Percentiles rank a stretch among this genome's conserved stretches.
These are phyloP conservation scores for Cladosporium colombiae DNA, from an alignment of 2,329 filamentous ascomycete species.

Conservation along the genomic window DNA sequence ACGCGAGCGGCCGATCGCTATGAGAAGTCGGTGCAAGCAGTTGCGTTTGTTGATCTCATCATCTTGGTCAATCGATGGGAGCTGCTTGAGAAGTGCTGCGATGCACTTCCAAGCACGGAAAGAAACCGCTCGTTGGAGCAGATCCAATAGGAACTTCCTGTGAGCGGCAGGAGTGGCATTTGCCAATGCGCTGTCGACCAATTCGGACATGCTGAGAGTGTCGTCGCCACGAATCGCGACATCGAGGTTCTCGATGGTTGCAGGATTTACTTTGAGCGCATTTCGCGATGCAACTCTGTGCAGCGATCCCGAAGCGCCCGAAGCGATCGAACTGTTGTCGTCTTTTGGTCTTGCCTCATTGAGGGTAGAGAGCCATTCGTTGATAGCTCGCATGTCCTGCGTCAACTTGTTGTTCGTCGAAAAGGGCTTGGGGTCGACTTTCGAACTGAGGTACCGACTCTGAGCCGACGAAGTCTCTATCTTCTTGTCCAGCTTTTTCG, in stretches of 20 bases:
- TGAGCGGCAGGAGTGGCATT: slow-evolving; percentile 43
- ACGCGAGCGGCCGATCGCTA: slow-evolving; percentile 80
- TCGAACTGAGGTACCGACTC: slow-evolving; percentile 82
- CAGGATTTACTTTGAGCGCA: slow-evolving; percentile 68
- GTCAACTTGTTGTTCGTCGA: slow-evolving; percentile 68
- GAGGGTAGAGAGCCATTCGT: slow-evolving; percentile 85
- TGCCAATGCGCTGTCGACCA: slow-evolving; percentile 44
- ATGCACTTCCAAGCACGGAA: slow-evolving; percentile 70
- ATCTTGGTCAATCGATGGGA: slow-evolving; percentile 75
- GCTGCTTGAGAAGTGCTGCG: slow-evolving; percentile 65
- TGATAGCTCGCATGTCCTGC: slow-evolving; percentile 68
- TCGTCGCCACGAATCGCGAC: slow-evolving; percentile 71
- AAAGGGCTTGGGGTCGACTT: slow-evolving; percentile 86
- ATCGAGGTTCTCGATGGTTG: slow-evolving; percentile 71
- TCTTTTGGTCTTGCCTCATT: slow-evolving; percentile 75
- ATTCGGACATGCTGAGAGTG: slow-evolving; percentile 54
- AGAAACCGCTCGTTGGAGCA: slow-evolving; percentile 76
- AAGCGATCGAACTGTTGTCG: slow-evolving; percentile 71
- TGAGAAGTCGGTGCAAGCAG: slow-evolving; percentile 87
- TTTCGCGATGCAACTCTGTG: slow-evolving; percentile 75
- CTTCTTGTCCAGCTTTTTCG: slow-evolving; percentile 98
- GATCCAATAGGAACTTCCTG: slow-evolving; percentile 66
- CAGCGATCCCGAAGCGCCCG: slow-evolving; percentile 62
- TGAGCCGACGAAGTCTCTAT: slow-evolving; percentile 71
- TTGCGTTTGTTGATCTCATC: slow-evolving; percentile 95